These are phyloP conservation scores for Lasiosphaeria ovina DNA, from an alignment of 495 filamentous ascomycete species.

Conservation along the genomic window DNA sequence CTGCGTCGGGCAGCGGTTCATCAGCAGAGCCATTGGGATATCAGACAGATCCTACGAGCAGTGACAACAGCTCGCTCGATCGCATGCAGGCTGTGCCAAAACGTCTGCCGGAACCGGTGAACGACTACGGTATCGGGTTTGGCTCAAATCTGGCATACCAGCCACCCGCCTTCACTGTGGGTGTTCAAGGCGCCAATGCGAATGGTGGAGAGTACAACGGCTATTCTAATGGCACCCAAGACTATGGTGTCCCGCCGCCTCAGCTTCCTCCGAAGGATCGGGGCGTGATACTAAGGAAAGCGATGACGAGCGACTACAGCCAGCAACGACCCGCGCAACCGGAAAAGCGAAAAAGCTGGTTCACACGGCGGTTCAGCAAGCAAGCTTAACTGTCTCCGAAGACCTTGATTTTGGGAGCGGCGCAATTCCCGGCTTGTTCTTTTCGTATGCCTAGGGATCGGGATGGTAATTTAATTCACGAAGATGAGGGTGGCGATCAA, in stretches of 20 bases:
- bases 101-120: constrained; percentile 38
- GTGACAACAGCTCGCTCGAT: constrained; percentile 86
- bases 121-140: constrained; percentile 50
- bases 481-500: no score
- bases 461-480: no score
- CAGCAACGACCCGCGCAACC: constrained; percentile 39
- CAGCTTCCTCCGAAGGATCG: constrained; percentile 42
- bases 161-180: constrained; percentile 35
- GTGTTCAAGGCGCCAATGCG: constrained; percentile 12
- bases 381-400: constrained; percentile 31
- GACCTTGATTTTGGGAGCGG: neutral
- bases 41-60: constrained; percentile 80
- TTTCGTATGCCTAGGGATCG: no score
- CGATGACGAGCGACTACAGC: constrained; percentile 24
- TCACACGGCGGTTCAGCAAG: constrained; percentile 79
- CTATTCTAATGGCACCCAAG: constrained; percentile 12
- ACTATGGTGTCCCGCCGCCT: constrained; percentile 24
- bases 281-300: constrained; percentile 32
- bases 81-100: constrained; percentile 61
- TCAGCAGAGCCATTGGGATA: constrained; percentile 72
- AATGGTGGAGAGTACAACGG: constrained; percentile 12
- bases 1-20: constrained; percentile 67
- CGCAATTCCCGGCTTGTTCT: neutral
- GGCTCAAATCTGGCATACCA: constrained; percentile 35
- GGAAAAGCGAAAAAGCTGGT: constrained; percentile 87